Evolutionary conservation across 352 stramenopile species (phyloP).

Genomic region (Globisporangium okanoganense): DNA sequence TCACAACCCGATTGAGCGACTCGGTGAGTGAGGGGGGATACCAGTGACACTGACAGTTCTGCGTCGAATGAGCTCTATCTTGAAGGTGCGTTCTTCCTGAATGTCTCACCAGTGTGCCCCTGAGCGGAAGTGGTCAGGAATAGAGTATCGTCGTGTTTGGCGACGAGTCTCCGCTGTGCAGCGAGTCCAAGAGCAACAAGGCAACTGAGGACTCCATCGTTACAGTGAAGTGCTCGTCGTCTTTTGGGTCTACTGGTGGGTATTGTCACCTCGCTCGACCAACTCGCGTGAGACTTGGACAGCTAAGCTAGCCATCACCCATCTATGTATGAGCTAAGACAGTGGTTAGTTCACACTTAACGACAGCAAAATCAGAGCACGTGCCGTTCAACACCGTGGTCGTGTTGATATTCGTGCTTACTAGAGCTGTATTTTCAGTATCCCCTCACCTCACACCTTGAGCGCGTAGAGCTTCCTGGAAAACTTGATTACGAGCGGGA

Average conservation of each 20-base stretch:
- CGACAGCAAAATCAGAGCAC: neutral
- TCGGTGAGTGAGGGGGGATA: no score
- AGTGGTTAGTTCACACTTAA: neutral
- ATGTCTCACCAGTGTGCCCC: neutral
- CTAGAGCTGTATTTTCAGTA: neutral
- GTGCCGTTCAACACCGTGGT: neutral
- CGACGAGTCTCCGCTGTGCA: neutral
- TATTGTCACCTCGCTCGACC: constrained; percentile 1
- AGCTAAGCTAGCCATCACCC: neutral
- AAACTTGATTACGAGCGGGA: constrained; percentile 73
- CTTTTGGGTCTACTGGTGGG: neutral
- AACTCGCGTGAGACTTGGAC: neutral
- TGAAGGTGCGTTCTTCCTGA: neutral
- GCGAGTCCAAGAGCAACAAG: neutral
- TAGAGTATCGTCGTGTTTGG: neutral
- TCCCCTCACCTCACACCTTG: constrained; percentile 14
- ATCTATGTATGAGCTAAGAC: neutral
- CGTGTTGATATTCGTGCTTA: neutral
- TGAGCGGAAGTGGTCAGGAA: neutral
- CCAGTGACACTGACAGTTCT: no score
- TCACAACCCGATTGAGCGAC: neutral
- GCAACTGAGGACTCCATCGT: neutral
- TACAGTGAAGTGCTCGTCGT: neutral
- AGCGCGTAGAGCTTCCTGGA: constrained; percentile 60
- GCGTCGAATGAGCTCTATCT: constrained; percentile 2